Evolutionary conservation across 2,329 filamentous ascomycete genomes (phyloP).

Genomic region (Scleromitrula shiraiana): DNA sequence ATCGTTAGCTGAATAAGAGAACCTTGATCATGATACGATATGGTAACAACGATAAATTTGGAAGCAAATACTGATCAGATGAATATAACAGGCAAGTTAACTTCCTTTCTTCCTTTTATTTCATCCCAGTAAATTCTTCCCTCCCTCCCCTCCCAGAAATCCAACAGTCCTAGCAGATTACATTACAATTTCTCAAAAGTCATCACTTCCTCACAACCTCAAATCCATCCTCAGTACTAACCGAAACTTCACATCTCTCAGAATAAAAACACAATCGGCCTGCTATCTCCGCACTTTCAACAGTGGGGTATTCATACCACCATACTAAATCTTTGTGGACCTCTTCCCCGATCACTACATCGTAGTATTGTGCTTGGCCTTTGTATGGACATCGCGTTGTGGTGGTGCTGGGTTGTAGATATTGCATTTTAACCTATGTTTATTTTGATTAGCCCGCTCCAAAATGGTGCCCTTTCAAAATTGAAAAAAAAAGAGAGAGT

Average conservation of each 20-base stretch:
- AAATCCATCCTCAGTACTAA: neutral
- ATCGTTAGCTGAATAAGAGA: no score
- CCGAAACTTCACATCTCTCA: constrained; percentile 38
- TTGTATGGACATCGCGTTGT: constrained; percentile 57
- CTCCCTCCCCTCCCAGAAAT: no score
- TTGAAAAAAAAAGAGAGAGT: neutral
- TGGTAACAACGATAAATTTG: no score
- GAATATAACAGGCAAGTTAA: no score
- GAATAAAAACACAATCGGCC: constrained; percentile 57
- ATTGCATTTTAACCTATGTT: constrained; percentile 34
- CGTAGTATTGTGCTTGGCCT: constrained; percentile 53
- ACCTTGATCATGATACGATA: no score
- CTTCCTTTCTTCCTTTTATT: no score
- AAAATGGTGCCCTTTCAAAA: no score
- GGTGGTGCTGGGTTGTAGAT: constrained; percentile 34
- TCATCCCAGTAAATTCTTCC: no score
- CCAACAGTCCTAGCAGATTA: no score
- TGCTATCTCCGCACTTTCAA: constrained; percentile 46
- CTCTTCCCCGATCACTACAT: constrained; percentile 39
- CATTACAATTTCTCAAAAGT: no score
- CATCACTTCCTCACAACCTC: neutral
- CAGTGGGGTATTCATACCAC: constrained; percentile 51
- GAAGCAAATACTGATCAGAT: no score
- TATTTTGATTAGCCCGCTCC: neutral
- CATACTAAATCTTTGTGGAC: constrained; percentile 46